These are phyloP conservation scores for Rhizopus sp. DNA, from an alignment of 371 early-diverging fungal species.

Conservation along the genomic window DNA sequence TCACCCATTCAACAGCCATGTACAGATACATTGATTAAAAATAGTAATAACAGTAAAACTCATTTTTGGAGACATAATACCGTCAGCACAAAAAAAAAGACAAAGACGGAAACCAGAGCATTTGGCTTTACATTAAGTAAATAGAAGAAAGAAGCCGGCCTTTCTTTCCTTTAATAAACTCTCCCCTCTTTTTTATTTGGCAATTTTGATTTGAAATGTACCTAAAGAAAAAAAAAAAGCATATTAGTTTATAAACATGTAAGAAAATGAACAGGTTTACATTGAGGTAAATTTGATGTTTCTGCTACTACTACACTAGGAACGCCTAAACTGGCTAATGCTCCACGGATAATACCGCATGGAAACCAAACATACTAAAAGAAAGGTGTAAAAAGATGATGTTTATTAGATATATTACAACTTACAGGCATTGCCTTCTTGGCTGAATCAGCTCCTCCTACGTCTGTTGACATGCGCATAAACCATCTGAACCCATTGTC, in stretches of 20 bases:
- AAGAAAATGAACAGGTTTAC: slow-evolving; percentile 48
- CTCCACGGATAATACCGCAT: slow-evolving; percentile 94
- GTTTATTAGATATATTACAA: neutral
- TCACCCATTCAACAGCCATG: slow-evolving; percentile 7
- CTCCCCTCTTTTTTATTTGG: slow-evolving; percentile 39
- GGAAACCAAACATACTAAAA: slow-evolving; percentile 91
- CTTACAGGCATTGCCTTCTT: slow-evolving; percentile 79
- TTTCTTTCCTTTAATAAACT: slow-evolving; percentile 12
- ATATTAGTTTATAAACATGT: neutral
- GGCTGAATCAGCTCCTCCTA: slow-evolving; percentile 75
- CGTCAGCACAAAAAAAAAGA: slow-evolving; percentile 3
- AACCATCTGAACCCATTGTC: slow-evolving; percentile 97
- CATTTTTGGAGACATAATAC: slow-evolving; percentile 23
- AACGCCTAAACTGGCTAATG: slow-evolving; percentile 87
- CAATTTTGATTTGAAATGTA: slow-evolving; percentile 89
- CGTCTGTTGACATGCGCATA: slow-evolving; percentile 81
- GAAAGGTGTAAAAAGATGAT: neutral
- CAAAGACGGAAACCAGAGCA: neutral
- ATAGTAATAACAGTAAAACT: slow-evolving; percentile 1
- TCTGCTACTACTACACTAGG: slow-evolving; percentile 88
- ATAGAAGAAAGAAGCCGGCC: slow-evolving; percentile 9
- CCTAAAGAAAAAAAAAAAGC: slow-evolving; percentile 25
- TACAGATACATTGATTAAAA: neutral
- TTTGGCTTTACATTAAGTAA: slow-evolving; percentile 19
- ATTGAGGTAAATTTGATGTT: slow-evolving; percentile 85